Evolutionary conservation across 768 basidiomycete genomes (phyloP).

Genomic region (Tylopilus felleus): DNA sequence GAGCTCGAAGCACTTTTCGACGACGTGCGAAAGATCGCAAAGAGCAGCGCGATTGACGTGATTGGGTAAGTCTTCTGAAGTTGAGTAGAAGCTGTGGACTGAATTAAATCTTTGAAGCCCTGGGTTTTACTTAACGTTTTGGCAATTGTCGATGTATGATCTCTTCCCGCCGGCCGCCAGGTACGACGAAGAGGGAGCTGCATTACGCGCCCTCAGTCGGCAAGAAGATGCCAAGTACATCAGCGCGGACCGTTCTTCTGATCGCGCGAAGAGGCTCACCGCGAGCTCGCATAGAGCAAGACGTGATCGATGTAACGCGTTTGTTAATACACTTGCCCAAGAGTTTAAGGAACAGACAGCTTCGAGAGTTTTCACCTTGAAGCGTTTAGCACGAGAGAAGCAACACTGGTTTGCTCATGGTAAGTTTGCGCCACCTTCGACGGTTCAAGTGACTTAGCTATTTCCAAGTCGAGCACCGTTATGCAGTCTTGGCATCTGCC

Average conservation of each 20-base stretch:
- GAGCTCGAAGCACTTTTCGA: conserved; percentile 71
- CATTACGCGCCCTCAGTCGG: conserved; percentile 57
- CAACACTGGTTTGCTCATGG: conserved; percentile 79
- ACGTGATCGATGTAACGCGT: conserved; percentile 65
- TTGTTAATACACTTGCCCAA: conserved; percentile 54
- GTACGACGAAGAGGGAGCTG: conserved; percentile 76
- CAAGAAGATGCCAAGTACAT: conserved; percentile 64
- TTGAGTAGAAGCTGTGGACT: conserved; percentile 4
- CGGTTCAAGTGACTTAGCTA: conserved; percentile 6
- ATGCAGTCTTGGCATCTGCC: conserved; percentile 50
- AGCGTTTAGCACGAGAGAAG: conserved; percentile 75
- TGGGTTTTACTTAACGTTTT: conserved; percentile 93
- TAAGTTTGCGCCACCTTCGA: conserved; percentile 13
- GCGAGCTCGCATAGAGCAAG: conserved; percentile 56
- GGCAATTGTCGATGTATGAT: conserved; percentile 94
- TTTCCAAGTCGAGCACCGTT: conserved; percentile 32
- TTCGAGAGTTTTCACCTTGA: conserved; percentile 69
- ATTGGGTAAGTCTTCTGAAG: conserved; percentile 58
- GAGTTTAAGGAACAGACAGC: conserved; percentile 77
- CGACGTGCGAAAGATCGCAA: conserved; percentile 69
- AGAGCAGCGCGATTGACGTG: conserved; percentile 56
- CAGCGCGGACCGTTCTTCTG: conserved; percentile 68
- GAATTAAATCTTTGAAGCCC: conserved; percentile 48
- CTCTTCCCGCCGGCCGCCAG: conserved; percentile 69
- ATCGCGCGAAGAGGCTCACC: conserved; percentile 54